Evolutionary conservation across 257 asterid species (phyloP).

Genomic region (Solanum medicagineum): DNA sequence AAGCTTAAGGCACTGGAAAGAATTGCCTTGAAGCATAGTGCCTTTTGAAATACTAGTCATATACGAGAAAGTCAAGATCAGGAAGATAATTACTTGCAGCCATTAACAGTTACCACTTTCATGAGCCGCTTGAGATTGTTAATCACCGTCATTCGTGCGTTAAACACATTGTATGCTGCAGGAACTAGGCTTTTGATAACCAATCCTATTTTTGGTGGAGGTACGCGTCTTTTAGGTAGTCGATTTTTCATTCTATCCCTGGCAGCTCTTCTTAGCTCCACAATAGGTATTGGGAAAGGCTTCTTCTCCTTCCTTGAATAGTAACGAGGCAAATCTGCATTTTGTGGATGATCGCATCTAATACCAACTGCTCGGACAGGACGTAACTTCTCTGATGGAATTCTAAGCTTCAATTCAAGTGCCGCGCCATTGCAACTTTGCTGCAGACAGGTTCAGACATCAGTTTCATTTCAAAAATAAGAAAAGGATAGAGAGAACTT

Average conservation of each 20-base stretch:
- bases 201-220: conserved; percentile 85
- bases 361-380: conserved; percentile 21
- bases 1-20: background rate
- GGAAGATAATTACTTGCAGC: conserved; percentile 73
- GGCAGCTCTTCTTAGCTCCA: conserved; percentile 84
- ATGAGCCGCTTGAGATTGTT: conserved; percentile 84
- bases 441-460: conserved; percentile 21
- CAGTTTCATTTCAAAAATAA: background rate
- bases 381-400: conserved; percentile 10
- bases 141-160: conserved; percentile 58
- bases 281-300: conserved; percentile 87
- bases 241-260: conserved; percentile 71
- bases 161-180: conserved; percentile 57
- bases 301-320: conserved; percentile 78
- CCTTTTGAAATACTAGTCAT: background rate
- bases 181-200: conserved; percentile 64
- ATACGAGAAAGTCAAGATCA: background rate
- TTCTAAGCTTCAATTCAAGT: conserved; percentile 18
- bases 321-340: conserved; percentile 86
- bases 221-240: conserved; percentile 40
- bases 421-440: conserved; percentile 19
- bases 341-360: conserved; percentile 59
- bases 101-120: conserved; percentile 69
- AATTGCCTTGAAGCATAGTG: background rate
- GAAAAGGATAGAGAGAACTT: background rate